Base-by-base conservation (phyloP, 306 rosid genomes). In the Gleditsia sinensis region DNA sequence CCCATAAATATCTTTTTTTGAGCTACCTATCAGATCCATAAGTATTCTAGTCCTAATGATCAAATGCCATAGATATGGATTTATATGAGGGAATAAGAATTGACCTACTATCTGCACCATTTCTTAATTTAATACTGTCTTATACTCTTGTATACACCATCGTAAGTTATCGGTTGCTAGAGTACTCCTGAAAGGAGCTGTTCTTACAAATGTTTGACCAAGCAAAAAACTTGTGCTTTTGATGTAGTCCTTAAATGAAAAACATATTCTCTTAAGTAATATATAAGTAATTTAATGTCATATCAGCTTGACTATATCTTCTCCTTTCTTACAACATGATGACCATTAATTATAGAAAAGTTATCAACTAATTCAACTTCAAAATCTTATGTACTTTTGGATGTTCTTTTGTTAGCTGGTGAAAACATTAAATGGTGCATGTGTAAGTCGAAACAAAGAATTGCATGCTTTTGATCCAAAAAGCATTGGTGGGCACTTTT, bases 371-470 rank as follows among this genome's bases (percentile, higher is more conserved):
- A 5, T 64, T 17, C 40, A 32, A 32, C 3, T 43, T 45, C 20
- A n/a, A 79, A 74, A 36, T 79, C 40, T 20, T 10, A 10, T 14
- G 17, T 39, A 61, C 51, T 53, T 58, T 72, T 17, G 51, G 40
- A 51, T 53, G 19, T 73, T 60, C 33, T 73, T 71, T 80, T 66
- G 32, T 72, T 57, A 80, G 85, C 59, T 55, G 75, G 75, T 0
- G 6, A 73, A 80, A 45, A 58, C 75, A 69, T 80, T 75, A 69
- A 39, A 77, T 73, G 67, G 60, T 27, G 56, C 28, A 25, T 69
- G 43, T 57, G 30, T 63, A 13, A 75, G 62, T 24, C 20, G 21
- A 5, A 77, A 17, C 39, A 82, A 80, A 39, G 75, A 61, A 6
- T 14, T 77, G 19, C 72, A 13, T 63, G 51, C 80, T 48, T 48